Evolutionary conservation across 2,329 filamentous ascomycete genomes (phyloP).

Genomic region (Claviceps fusiformis): DNA sequence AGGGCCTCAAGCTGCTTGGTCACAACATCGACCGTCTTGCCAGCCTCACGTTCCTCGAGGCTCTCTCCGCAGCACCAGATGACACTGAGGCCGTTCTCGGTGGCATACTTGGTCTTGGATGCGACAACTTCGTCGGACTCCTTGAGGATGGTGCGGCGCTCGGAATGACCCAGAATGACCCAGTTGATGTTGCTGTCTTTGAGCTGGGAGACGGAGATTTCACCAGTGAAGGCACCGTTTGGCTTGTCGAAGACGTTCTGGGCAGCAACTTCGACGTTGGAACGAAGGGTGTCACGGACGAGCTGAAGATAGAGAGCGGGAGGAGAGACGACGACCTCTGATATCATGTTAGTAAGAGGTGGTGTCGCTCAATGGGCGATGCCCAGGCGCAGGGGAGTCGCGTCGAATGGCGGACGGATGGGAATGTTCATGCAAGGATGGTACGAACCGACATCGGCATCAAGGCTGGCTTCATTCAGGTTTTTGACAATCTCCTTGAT

Average conservation of each 20-base stretch:
- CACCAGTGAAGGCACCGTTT: constrained; percentile 92
- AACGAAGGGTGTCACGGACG: constrained; percentile 63
- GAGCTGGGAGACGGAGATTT: constrained; percentile 86
- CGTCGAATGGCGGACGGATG: not conserved
- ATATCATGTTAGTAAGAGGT: not conserved
- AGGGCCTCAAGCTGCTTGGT: constrained; percentile 76
- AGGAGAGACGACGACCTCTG: constrained; percentile 91
- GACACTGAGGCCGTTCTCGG: constrained; percentile 75
- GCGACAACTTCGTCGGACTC: constrained; percentile 80
- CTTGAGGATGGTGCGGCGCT: constrained; percentile 79
- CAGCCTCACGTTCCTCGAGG: constrained; percentile 77
- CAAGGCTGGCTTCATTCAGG: constrained; percentile 75
- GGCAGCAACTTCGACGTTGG: constrained; percentile 71
- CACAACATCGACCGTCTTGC: constrained; percentile 75
- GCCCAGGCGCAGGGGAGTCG: not conserved
- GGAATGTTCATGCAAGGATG: constrained; percentile 1
- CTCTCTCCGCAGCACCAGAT: constrained; percentile 98
- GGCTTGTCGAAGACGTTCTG: constrained; percentile 98
- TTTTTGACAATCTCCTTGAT: constrained; percentile 84
- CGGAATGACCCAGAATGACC: constrained; percentile 87
- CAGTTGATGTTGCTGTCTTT: constrained; percentile 80
- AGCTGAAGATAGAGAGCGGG: constrained; percentile 83
- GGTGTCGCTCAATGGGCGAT: not conserved
- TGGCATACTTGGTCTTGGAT: constrained; percentile 84
- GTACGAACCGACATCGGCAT: constrained; percentile 56